Evolutionary conservation across 1,139 yeast species (phyloP).

Genomic region (Diutina neorugosa): DNA sequence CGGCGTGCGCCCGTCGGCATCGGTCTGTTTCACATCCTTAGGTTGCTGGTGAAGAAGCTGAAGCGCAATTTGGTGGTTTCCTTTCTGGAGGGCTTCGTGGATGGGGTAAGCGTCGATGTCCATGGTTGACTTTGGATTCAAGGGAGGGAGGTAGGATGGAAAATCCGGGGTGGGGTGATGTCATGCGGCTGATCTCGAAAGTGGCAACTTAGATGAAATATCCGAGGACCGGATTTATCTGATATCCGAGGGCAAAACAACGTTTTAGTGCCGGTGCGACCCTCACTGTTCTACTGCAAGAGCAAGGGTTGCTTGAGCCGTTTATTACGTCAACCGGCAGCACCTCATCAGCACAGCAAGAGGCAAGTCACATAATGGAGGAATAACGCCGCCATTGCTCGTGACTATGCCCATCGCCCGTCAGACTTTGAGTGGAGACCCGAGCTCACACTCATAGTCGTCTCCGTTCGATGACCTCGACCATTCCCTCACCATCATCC

Average conservation of each 20-base stretch:
- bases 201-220: too few relatives aligned
- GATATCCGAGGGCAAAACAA: background rate
- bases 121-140: background rate
- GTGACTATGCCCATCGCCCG: too few relatives aligned
- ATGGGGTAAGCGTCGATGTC: conserved; percentile 1
- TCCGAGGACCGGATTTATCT: too few relatives aligned
- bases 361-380: too few relatives aligned
- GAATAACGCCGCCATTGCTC: background rate
- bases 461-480: background rate
- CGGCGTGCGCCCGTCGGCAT: conserved; percentile 71
- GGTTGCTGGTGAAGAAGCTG: conserved; percentile 39
- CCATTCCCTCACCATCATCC: background rate
- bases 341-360: background rate
- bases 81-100: conserved; percentile 51
- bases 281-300: background rate
- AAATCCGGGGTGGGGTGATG: background rate
- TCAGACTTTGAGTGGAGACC: too few relatives aligned
- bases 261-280: background rate
- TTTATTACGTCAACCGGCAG: conserved; percentile 1
- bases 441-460: background rate
- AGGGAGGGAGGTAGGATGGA: background rate
- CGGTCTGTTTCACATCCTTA: conserved; percentile 30
- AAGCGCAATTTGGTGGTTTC: conserved; percentile 36
- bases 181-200: background rate
- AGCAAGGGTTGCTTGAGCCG: conserved; percentile 4